Percentiles rank a stretch among this genome's conserved stretches.
Evolutionary conservation across 371 early-diverging fungal species (phyloP).

Genomic region (Saksenaea vasiformis): DNA sequence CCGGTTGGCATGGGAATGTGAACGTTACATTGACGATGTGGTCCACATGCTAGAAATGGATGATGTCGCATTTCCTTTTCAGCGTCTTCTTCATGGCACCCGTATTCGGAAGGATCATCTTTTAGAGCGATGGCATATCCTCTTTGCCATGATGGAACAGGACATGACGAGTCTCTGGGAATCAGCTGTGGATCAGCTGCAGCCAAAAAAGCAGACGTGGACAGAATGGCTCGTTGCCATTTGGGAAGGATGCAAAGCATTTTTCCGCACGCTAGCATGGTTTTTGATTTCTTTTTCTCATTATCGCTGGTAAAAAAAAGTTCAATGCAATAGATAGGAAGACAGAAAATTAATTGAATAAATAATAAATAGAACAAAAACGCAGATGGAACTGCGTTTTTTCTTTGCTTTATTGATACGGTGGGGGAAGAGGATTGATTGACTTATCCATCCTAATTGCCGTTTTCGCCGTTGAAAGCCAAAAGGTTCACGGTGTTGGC

Average conservation of each 20-base stretch:
- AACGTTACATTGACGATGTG: background rate
- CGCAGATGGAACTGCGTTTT: too few relatives aligned
- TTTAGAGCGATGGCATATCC: background rate
- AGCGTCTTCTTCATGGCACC: background rate
- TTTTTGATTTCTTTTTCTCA: background rate
- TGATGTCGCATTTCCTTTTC: background rate
- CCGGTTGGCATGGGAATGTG: background rate
- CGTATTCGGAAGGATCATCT: background rate
- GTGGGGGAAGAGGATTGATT: too few relatives aligned
- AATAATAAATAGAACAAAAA: too few relatives aligned
- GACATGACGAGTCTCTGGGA: background rate
- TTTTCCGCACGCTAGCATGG: background rate
- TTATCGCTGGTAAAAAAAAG: background rate
- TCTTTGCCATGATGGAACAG: background rate
- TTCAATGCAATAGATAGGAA: background rate
- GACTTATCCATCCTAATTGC: slow-evolving; percentile 1
- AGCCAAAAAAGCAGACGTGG: background rate
- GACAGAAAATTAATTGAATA: too few relatives aligned
- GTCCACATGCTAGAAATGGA: background rate
- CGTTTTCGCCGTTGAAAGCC: slow-evolving; percentile 63
- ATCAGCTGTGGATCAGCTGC: background rate
- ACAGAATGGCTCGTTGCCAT: background rate
- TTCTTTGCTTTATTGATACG: too few relatives aligned
- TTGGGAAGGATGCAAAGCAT: background rate
- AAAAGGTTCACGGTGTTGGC: slow-evolving; percentile 72